These are phyloP conservation scores for Peziza echinospora DNA, from an alignment of 495 filamentous ascomycete species.

Conservation along the genomic window DNA sequence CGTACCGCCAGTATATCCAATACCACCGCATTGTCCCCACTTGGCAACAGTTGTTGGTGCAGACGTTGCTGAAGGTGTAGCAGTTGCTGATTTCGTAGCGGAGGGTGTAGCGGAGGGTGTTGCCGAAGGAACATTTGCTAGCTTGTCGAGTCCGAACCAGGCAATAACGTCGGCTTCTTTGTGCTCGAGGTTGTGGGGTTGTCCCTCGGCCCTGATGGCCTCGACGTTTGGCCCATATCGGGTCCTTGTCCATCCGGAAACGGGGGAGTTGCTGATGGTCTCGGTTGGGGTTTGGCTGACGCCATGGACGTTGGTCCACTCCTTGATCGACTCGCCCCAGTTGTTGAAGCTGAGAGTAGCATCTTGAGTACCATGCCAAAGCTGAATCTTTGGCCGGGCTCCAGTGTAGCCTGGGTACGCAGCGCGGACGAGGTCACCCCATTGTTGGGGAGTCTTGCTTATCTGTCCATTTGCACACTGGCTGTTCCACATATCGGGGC, in stretches of 20 bases:
- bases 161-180: slow-evolving; percentile 6
- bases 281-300: slow-evolving; percentile 19
- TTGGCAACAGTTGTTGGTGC: background rate
- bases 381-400: slow-evolving; percentile 26
- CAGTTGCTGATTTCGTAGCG: background rate
- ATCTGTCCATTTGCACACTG: slow-evolving; percentile 26
- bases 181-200: slow-evolving; percentile 7
- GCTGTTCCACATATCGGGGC: slow-evolving; percentile 28
- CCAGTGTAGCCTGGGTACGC: slow-evolving; percentile 32
- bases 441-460: slow-evolving; percentile 26
- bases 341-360: slow-evolving; percentile 28
- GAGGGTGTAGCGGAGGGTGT: background rate
- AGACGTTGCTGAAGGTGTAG: background rate
- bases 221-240: slow-evolving; percentile 26
- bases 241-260: slow-evolving; percentile 31
- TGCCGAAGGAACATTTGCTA: background rate
- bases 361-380: slow-evolving; percentile 31
- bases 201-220: slow-evolving; percentile 5
- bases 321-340: slow-evolving; percentile 30
- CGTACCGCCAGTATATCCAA: background rate
- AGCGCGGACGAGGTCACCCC: slow-evolving; percentile 27
- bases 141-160: background rate
- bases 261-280: slow-evolving; percentile 23
- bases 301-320: slow-evolving; percentile 30
- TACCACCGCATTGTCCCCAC: background rate